Percentiles rank a stretch among this genome's conserved stretches.
phyloP scores from a whole-genome alignment of 192 early-diverging fungal species.

The Backusella tarrabulga region DNA sequence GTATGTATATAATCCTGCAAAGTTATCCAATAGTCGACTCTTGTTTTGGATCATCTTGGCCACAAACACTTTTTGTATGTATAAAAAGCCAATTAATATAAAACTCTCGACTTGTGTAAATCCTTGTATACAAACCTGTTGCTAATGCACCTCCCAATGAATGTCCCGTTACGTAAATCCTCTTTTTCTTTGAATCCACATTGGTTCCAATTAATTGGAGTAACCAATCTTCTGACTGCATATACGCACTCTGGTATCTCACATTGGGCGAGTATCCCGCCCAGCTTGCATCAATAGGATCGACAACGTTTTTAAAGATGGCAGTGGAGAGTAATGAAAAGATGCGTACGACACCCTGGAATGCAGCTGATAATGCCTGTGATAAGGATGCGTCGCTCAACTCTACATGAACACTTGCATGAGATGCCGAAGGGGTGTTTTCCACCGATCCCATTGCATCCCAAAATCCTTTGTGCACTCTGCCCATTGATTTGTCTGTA shows the following conservation, averaged over 20 bases:
- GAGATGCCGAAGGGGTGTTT: not conserved
- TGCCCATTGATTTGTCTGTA: slow-evolving; percentile 35
- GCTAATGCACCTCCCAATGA: slow-evolving; percentile 49
- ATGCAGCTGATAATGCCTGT: slow-evolving; percentile 37
- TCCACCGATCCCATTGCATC: slow-evolving; percentile 45
- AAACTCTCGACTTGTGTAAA: not conserved
- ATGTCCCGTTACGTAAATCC: slow-evolving; percentile 53
- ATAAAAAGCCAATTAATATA: not conserved
- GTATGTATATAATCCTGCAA: slow-evolving; percentile 53
- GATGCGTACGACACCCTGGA: slow-evolving; percentile 36
- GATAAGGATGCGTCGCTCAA: slow-evolving; percentile 43
- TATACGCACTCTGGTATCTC: slow-evolving; percentile 41
- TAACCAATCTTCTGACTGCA: slow-evolving; percentile 39
- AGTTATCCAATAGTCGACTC: slow-evolving; percentile 45
- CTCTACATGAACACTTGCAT: slow-evolving; percentile 37
- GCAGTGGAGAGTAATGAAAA: slow-evolving; percentile 36
- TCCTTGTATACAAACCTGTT: slow-evolving; percentile 28
- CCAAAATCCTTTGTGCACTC: slow-evolving; percentile 54
- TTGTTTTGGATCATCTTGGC: slow-evolving; percentile 52
- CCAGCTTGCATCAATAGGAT: slow-evolving; percentile 53
- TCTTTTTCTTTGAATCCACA: slow-evolving; percentile 25
- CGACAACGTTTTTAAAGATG: slow-evolving; percentile 43
- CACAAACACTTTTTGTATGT: slow-evolving; percentile 38
- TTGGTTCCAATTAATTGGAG: slow-evolving; percentile 15
- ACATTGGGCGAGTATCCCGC: slow-evolving; percentile 29